phyloP scores from a whole-genome alignment of 371 early-diverging fungal genomes.

The Circinella minor region DNA sequence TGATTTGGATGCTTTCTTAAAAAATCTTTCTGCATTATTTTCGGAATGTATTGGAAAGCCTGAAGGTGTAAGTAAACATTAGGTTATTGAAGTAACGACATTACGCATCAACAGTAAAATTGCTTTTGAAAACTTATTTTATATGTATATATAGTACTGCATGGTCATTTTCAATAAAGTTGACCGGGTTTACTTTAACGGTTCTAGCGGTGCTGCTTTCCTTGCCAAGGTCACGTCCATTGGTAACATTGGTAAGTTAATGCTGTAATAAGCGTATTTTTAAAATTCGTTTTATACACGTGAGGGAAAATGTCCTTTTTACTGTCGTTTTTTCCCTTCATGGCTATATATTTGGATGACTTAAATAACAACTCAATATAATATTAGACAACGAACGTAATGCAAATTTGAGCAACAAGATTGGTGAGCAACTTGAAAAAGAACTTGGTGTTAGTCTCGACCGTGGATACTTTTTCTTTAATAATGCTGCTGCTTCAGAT shows the following conservation, averaged over 20 bases:
- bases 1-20: conserved; percentile 40
- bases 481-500: conserved; percentile 32
- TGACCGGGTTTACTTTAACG: conserved; percentile 38
- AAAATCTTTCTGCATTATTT: conserved; percentile 36
- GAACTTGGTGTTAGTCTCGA: conserved; percentile 33
- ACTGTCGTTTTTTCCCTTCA: no score
- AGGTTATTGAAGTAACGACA: no score
- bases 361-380: not conserved
- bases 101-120: no score
- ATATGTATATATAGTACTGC: conserved; percentile 32
- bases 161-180: conserved; percentile 46
- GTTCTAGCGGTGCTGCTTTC: conserved; percentile 38
- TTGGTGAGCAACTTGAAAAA: conserved; percentile 33
- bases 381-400: conserved; percentile 42
- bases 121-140: not conserved
- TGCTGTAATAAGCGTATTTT: not conserved
- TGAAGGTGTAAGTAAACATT: conserved; percentile 58
- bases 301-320: no score
- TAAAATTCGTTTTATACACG: no score
- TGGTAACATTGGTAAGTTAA: conserved; percentile 43
- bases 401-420: conserved; percentile 26
- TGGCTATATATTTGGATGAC: not conserved
- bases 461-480: conserved; percentile 50
- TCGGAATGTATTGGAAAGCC: conserved; percentile 52
- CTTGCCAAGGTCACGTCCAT: conserved; percentile 48